These are phyloP conservation scores for Lyophyllum decastes DNA, from an alignment of 768 basidiomycete species.

Conservation along the genomic window DNA sequence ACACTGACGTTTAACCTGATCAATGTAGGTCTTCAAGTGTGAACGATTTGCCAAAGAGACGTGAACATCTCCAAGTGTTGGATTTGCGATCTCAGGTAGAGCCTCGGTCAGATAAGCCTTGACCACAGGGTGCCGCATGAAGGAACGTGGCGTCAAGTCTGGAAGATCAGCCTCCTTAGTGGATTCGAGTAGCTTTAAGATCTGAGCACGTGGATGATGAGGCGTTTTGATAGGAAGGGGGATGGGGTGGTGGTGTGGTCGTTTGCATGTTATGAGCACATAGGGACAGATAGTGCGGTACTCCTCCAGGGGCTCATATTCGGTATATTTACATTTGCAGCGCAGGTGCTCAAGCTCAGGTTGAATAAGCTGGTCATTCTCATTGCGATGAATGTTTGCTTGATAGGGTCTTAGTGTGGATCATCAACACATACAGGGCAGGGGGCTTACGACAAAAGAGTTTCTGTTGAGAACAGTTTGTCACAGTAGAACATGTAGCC, in stretches of 20 bases:
- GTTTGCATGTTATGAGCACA: slow-evolving; percentile 13
- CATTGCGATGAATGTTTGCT: slow-evolving; percentile 10
- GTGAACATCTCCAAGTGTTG: slow-evolving; percentile 20
- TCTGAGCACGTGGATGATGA: not conserved
- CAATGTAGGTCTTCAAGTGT: slow-evolving; percentile 18
- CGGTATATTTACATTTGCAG: slow-evolving; percentile 6
- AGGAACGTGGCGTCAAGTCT: slow-evolving; percentile 17
- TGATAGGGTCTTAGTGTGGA: no score
- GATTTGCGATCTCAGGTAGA: slow-evolving; percentile 9
- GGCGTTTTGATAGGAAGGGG: slow-evolving; percentile 22
- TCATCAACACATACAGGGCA: no score
- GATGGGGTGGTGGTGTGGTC: slow-evolving; percentile 23
- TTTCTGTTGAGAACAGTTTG: not conserved
- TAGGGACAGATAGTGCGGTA: slow-evolving; percentile 16
- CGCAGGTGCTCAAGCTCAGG: slow-evolving; percentile 2
- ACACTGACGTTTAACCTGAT: not conserved
- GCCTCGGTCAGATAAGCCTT: not conserved
- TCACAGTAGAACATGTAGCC: slow-evolving; percentile 3
- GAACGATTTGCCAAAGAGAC: slow-evolving; percentile 19
- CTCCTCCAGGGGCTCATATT: slow-evolving; percentile 14
- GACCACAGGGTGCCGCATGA: slow-evolving; percentile 15
- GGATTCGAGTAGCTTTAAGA: slow-evolving; percentile 7
- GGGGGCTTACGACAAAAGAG: slow-evolving; percentile 10
- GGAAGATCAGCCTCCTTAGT: slow-evolving; percentile 16
- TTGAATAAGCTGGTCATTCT: slow-evolving; percentile 3